phyloP scores from a whole-genome alignment of 148 eudicot genomes.

The Chenopodium quinoa region DNA sequence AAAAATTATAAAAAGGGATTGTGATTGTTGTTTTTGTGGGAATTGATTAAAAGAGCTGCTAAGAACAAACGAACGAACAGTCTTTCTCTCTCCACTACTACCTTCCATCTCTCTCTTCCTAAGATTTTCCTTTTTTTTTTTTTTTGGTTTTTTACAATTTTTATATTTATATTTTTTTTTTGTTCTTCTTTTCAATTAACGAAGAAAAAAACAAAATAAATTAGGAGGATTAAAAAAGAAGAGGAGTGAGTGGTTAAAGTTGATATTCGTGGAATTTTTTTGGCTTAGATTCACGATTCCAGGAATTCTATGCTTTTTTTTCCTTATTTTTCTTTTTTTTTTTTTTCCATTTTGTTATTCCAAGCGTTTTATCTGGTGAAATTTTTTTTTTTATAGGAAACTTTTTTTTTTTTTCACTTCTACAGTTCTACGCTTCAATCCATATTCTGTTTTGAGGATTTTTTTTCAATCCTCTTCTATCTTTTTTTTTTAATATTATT shows the following conservation, averaged over 20 bases:
- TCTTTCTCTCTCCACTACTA: conserved; percentile 24
- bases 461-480: no score
- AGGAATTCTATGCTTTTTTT: neutral
- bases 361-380: neutral
- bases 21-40: conserved; percentile 22
- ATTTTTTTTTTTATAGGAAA: no score
- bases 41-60: conserved; percentile 24
- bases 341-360: neutral
- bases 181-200: neutral
- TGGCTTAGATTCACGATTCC: conserved; percentile 5
- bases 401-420: neutral
- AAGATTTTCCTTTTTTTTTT: neutral
- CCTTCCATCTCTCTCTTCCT: conserved; percentile 9
- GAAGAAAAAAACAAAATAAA: neutral
- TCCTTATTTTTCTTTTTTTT: neutral
- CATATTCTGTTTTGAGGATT: no score
- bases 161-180: no score
- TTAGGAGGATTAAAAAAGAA: neutral
- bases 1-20: conserved; percentile 23
- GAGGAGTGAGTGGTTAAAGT: neutral
- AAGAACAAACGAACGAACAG: conserved; percentile 28
- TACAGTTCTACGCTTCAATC: no score
- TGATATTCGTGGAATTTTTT: neutral
- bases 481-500: no score
- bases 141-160: neutral